phyloP scores from a whole-genome alignment of 2,329 filamentous ascomycete species.

The Trichoderma koningii region DNA sequence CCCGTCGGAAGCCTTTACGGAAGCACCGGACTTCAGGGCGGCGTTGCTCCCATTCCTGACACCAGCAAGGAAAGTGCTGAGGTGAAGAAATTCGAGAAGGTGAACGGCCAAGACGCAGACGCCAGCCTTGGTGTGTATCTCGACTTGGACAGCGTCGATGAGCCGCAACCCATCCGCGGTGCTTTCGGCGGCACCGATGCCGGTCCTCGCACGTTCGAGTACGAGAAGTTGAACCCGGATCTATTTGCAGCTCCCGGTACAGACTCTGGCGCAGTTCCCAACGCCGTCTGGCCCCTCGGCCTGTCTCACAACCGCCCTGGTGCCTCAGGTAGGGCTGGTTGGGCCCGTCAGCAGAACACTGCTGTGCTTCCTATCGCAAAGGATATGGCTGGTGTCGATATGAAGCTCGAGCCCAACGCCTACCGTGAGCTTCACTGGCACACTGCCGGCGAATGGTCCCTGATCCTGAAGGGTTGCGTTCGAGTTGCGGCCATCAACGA shows the following conservation, averaged over 20 bases:
- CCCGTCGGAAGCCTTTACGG: constrained; percentile 47
- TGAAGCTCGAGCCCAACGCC: constrained; percentile 57
- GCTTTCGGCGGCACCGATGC: constrained; percentile 52
- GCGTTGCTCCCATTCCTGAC: constrained; percentile 42
- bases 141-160: constrained; percentile 53
- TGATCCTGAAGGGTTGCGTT: constrained; percentile 56
- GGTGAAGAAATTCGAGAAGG: constrained; percentile 45
- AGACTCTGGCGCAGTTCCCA: constrained; percentile 50
- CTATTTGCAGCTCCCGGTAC: constrained; percentile 56
- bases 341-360: constrained; percentile 57
- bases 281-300: constrained; percentile 58
- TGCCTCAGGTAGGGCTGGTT: constrained; percentile 48
- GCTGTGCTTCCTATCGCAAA: constrained; percentile 52
- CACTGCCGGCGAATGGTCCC: constrained; percentile 54
- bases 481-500: constrained; percentile 55
- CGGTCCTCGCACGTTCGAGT: constrained; percentile 52
- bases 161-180: constrained; percentile 59
- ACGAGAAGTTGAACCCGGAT: constrained; percentile 58
- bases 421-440: constrained; percentile 68
- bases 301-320: constrained; percentile 53
- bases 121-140: constrained; percentile 54
- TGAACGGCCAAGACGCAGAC: constrained; percentile 54
- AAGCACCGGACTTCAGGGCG: constrained; percentile 44
- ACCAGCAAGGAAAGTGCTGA: constrained; percentile 44
- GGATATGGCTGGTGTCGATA: constrained; percentile 60